A percentile compares a stretch with the other conserved stretches of the same genome.
phyloP scores from a whole-genome alignment of 768 basidiomycete genomes.

The Russula brevipes region DNA sequence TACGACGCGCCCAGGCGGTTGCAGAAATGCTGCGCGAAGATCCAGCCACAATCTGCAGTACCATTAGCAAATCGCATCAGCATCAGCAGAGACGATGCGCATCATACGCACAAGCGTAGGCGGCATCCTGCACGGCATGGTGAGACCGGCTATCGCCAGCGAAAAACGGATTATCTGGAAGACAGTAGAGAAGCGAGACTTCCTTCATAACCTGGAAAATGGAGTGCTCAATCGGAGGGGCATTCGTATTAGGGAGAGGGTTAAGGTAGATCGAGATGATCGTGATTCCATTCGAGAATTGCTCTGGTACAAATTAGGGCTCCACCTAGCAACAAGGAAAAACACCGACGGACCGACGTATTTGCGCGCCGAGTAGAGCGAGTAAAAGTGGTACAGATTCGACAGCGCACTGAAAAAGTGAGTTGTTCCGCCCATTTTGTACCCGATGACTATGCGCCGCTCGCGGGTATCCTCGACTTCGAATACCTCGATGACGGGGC shows the following conservation, averaged over 20 bases:
- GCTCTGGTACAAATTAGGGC: constrained; percentile 46
- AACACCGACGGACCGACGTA: constrained; percentile 64
- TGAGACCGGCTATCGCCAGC: constrained; percentile 38
- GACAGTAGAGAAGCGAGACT: constrained; percentile 85
- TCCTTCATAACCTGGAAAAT: constrained; percentile 98
- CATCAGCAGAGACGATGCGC: not conserved
- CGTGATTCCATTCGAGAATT: constrained; percentile 95
- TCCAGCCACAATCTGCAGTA: constrained; percentile 82
- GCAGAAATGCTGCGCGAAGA: constrained; percentile 97
- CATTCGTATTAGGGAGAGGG: constrained; percentile 71
- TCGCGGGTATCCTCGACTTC: constrained; percentile 94
- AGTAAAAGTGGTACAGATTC: constrained; percentile 96
- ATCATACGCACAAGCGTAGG: constrained; percentile 70
- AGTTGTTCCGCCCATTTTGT: constrained; percentile 90
- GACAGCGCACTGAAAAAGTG: constrained; percentile 86
- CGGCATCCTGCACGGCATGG: constrained; percentile 96
- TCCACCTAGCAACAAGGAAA: not conserved
- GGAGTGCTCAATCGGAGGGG: constrained; percentile 91
- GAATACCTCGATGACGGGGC: constrained; percentile 93
- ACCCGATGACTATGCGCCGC: constrained; percentile 90
- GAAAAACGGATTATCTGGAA: constrained; percentile 95
- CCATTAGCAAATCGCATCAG: not conserved
- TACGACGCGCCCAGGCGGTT: constrained; percentile 92
- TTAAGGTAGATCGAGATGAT: constrained; percentile 95
- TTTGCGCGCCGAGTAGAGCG: constrained; percentile 90